Evolutionary conservation across 2,329 filamentous ascomycete genomes (phyloP), one percentile per base, ranked within the genome.

Genomic region (Boeremia exigua): DNA sequence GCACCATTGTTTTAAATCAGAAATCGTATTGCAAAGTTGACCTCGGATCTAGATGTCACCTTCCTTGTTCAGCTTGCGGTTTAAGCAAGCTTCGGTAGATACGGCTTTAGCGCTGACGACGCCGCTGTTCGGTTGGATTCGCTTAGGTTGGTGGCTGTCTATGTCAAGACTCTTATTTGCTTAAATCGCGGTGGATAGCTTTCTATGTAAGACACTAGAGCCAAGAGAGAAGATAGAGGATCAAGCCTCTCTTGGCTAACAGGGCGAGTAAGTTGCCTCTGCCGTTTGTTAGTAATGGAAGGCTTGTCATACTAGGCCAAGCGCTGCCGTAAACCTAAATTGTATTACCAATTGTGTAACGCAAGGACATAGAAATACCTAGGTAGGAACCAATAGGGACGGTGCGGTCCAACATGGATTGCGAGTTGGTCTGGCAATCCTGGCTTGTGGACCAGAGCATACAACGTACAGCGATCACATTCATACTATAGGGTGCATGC

Each of bases 31-130:
- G 17, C 11, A 32, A 44, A 7, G 40, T 11, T 9, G 12, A 14
- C 27, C 34, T 11, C 34, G 15, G 33, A n/a, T 32, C 8, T 27
- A 27, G 27, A 39, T 48, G 28, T 48, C 45, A 48, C 45, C 45
- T 48, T 48, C 45, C 45, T 11, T 39, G 34, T 48, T 48, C n/a
- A 39, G 45, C 34, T 25, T 48, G 36, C 15, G n/a, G 10, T 38
- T 39, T 15, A 39, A 27, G 45, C 45, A 11, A 32, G 19, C 45
- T 17, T 39, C 36, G 45, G 45, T 37, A 38, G 25, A 33, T 28
- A 38, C 32, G 45, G 33, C 25, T 15, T 27, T 48, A 48, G 45
- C 15, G 45, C 45, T 39, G 34, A 48, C 45, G n/a, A 39, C 17
- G 15, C 9, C 36, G 45, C 45, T 25, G 34, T 25, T 39, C 1